Conservation (phyloP, 2,329 filamentous ascomycete species). For the Graphilbum ipis-grandicollis region DNA sequence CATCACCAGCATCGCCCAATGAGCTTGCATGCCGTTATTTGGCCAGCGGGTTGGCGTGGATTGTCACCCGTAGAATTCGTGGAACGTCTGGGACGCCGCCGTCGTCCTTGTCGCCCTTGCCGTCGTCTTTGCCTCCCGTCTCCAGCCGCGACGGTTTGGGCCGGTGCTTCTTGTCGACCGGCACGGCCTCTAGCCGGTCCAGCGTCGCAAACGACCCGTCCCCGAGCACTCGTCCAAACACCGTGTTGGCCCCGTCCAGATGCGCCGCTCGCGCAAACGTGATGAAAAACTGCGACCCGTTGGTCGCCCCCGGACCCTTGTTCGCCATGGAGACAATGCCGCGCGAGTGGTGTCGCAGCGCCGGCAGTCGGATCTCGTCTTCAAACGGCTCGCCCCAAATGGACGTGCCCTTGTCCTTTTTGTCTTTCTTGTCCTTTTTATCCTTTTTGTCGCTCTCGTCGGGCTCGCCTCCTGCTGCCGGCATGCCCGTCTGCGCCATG, state of each 20-base stretch:
- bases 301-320: slow-evolving; percentile 43
- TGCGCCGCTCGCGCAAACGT: slow-evolving; percentile 63
- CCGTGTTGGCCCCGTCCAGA: slow-evolving; percentile 68
- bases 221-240: slow-evolving; percentile 59
- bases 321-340: slow-evolving; percentile 67
- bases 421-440: slow-evolving; percentile 32
- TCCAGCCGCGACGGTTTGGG: slow-evolving; percentile 39
- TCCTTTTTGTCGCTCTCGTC: slow-evolving; percentile 31
- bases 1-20: too few species aligned
- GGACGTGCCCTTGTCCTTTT: slow-evolving; percentile 39
- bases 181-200: slow-evolving; percentile 51
- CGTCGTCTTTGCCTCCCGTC: slow-evolving; percentile 21
- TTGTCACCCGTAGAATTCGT: slow-evolving; percentile 49
- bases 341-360: slow-evolving; percentile 48
- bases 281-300: slow-evolving; percentile 70
- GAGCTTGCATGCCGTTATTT: slow-evolving; percentile 15
- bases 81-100: neutral
- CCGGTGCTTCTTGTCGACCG: slow-evolving; percentile 62
- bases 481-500: slow-evolving; percentile 63
- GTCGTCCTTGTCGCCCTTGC: neutral
- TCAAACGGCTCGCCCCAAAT: slow-evolving; percentile 62
- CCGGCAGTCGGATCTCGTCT: slow-evolving; percentile 56
- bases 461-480: slow-evolving; percentile 14
- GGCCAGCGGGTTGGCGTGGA: slow-evolving; percentile 68
- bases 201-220: slow-evolving; percentile 48